Evolutionary conservation across 1,139 yeast species (phyloP).

Genomic region (Geotrichum reessii): DNA sequence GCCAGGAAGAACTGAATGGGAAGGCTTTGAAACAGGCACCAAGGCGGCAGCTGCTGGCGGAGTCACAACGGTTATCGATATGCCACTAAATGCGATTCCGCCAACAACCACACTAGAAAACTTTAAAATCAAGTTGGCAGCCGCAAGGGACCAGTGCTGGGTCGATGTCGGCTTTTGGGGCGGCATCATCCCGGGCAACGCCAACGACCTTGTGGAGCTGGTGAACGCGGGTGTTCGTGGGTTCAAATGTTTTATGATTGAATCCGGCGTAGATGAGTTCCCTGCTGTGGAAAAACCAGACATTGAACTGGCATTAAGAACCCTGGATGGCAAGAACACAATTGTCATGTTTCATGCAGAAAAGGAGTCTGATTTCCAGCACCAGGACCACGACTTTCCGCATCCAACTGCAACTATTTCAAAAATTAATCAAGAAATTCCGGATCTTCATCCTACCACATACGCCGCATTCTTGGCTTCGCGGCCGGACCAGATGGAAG

Average conservation of each 20-base stretch:
- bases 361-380: conserved; percentile 57
- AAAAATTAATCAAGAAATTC: conserved; percentile 12
- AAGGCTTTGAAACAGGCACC: conserved; percentile 90
- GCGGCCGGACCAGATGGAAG: conserved; percentile 83
- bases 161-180: conserved; percentile 97
- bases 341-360: conserved; percentile 92
- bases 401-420: conserved; percentile 23
- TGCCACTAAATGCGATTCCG: conserved; percentile 94
- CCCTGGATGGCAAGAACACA: conserved; percentile 57
- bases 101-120: conserved; percentile 85
- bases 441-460: conserved; percentile 39
- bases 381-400: conserved; percentile 40
- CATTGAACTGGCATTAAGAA: conserved; percentile 58
- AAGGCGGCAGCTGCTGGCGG: conserved; percentile 93
- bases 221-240: conserved; percentile 85
- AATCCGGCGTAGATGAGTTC: conserved; percentile 90
- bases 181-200: conserved; percentile 76
- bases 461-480: conserved; percentile 75
- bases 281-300: conserved; percentile 67
- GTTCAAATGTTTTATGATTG: conserved; percentile 84
- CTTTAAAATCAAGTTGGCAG: conserved; percentile 64
- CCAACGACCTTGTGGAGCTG: conserved; percentile 60
- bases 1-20: conserved; percentile 95
- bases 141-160: conserved; percentile 81
- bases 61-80: conserved; percentile 89